Base-by-base conservation (phyloP, 208 protist genomes). In the Vickermania ingenoplastis region DNA sequence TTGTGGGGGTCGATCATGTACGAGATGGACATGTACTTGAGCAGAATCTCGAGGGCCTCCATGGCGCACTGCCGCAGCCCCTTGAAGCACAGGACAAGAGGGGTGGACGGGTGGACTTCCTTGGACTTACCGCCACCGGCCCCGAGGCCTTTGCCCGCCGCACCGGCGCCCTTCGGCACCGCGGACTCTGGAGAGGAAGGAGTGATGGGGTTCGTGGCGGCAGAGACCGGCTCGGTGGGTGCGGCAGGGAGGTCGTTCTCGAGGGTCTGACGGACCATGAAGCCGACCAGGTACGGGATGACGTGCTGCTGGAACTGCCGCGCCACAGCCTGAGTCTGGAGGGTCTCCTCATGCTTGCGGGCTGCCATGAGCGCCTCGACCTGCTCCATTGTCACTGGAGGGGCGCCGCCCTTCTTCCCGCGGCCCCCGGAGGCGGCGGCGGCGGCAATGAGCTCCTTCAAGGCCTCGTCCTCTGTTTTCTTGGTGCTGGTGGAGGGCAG, bases 41-140 rank as follows among this genome's bases (percentile, higher is more conserved):
- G 24, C 17, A 59, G 29, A 5, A 59, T 14, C 29, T 59, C 54
- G 14, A 59, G 26, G 5, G 54, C 54, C 24, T 45, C 54, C 54
- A 59, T 17, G 5, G 54, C 54, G 21, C 29, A 45, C 29, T 59
- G 54, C 7, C 29, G 54, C 11, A 59, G 17, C 14, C 27, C 54
- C 17, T 24, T 4, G 27, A 59, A 59, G 27, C n/a, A 29, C n/a
- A 59, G 13, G 54, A 41, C 13, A 26, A 59, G 27, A 24, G 54
- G 26, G 5, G 51, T 5, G 24, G 51, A 22, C 21, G 7, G 51
- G 17, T 45, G 7, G 36, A 17, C 7, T 17, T 45, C 36, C 36
- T 45, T 45, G 36, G 36, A 45, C 36, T 17, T 45, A n/a, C n/a
- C n/a, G n/a, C n/a, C n/a, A n/a, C n/a, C n/a, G n/a, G n/a, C n/a